phyloP scores from a whole-genome alignment of 2,329 filamentous ascomycete species.

The Colletotrichum lentis region DNA sequence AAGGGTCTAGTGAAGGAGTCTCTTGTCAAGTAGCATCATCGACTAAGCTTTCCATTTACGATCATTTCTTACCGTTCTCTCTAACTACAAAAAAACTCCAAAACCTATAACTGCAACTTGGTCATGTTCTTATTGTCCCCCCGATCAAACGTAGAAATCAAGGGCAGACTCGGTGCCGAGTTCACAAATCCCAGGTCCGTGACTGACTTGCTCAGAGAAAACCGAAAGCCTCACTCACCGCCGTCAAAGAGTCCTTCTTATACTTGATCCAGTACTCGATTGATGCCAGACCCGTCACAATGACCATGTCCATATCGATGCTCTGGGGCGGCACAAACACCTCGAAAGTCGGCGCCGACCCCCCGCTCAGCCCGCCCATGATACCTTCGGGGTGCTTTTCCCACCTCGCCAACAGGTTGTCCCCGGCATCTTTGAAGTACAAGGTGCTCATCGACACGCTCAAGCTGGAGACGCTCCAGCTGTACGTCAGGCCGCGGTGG shows the following conservation, averaged over 20 bases:
- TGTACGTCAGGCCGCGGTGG: constrained; percentile 3
- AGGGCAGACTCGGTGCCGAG: neutral
- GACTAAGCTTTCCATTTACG: no score
- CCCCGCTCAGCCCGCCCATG: neutral
- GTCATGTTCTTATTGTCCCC: no score
- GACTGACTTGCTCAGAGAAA: neutral
- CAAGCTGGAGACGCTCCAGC: constrained; percentile 19
- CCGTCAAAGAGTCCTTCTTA: neutral
- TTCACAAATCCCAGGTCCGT: neutral
- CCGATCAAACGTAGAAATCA: neutral
- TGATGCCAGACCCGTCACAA: constrained; percentile 25
- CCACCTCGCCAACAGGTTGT: constrained; percentile 19
- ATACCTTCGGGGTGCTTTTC: constrained; percentile 18
- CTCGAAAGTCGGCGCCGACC: constrained; percentile 26
- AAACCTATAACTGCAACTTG: no score
- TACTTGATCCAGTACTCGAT: constrained; percentile 26
- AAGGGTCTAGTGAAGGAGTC: no score
- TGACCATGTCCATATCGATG: constrained; percentile 33
- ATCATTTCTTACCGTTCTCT: no score
- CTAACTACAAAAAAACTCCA: no score
- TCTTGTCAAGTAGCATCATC: no score
- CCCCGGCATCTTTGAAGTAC: constrained; percentile 17
- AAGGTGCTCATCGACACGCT: constrained; percentile 18
- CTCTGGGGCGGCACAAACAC: constrained; percentile 29
- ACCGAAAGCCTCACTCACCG: neutral